Conservation (phyloP, 148 eudicot species). For the Camellia japonica region DNA sequence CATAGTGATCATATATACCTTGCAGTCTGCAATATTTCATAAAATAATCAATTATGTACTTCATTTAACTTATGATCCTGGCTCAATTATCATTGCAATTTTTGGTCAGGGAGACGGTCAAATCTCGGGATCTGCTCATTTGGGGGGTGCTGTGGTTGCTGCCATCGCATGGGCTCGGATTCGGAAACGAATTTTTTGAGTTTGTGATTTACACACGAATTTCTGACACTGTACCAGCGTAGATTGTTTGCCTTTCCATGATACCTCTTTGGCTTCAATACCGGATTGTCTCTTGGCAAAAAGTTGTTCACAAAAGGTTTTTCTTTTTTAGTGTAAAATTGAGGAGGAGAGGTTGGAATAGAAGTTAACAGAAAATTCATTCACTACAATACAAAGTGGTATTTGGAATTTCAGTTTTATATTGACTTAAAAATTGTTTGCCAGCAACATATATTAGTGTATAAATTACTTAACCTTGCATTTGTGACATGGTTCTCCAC, state of each 20-base stretch:
- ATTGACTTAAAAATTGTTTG: too few species aligned
- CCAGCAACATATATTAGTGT: too few species aligned
- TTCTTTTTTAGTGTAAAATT: neutral
- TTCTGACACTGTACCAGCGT: neutral
- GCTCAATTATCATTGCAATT: neutral
- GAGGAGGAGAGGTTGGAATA: neutral
- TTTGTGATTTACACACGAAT: neutral
- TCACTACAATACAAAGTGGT: neutral
- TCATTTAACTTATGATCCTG: neutral
- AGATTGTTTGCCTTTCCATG: neutral
- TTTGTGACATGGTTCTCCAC: too few species aligned
- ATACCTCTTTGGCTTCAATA: neutral
- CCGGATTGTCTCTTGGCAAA: neutral
- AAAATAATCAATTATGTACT: too few species aligned
- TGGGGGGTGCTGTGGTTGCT: constrained; percentile 84
- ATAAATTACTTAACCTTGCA: too few species aligned
- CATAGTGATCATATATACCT: too few species aligned
- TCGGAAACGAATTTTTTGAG: constrained; percentile 46
- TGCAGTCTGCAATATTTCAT: too few species aligned
- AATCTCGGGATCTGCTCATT: constrained; percentile 75
- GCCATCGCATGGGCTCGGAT: constrained; percentile 56
- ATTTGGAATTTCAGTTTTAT: too few species aligned
- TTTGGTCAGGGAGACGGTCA: constrained; percentile 58
- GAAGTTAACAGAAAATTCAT: neutral
- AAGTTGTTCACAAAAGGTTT: neutral